Percentiles rank a stretch among this genome's conserved stretches.
phyloP scores from a whole-genome alignment of 352 stramenopile species.

The Peronospora tabacina region DNA sequence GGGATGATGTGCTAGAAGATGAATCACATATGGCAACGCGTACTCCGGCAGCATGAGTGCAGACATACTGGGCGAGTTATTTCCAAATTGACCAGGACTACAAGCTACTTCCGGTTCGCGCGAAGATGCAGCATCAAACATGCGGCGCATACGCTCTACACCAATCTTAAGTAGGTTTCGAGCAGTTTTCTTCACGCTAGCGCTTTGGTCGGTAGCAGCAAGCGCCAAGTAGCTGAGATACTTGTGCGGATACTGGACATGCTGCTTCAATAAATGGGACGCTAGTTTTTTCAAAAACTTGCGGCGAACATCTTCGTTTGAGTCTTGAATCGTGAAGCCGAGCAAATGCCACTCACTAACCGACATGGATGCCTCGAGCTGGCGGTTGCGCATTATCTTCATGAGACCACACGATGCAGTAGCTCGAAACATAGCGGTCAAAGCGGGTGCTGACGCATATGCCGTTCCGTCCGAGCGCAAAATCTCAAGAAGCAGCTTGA shows the following conservation, averaged over 20 bases:
- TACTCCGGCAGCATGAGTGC: constrained; percentile 83
- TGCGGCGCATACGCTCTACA: constrained; percentile 67
- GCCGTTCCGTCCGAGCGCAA: constrained; percentile 51
- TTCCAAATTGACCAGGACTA: constrained; percentile 8
- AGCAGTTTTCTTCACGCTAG: constrained; percentile 48
- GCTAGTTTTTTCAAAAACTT: constrained; percentile 74
- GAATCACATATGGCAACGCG: constrained; percentile 68
- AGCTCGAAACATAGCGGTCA: constrained; percentile 42
- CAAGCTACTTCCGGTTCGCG: constrained; percentile 14
- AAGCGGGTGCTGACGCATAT: constrained; percentile 30
- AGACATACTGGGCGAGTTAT: constrained; percentile 6
- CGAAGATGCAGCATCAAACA: constrained; percentile 51
- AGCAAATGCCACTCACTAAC: constrained; percentile 74
- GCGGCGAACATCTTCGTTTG: constrained; percentile 57
- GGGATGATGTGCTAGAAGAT: constrained; percentile 74
- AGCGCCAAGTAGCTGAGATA: constrained; percentile 74
- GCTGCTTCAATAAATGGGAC: constrained; percentile 56
- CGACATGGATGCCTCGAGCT: constrained; percentile 42
- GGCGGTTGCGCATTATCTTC: constrained; percentile 51
- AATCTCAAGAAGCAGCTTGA: constrained; percentile 50
- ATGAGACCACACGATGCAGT: constrained; percentile 49
- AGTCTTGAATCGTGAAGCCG: constrained; percentile 68
- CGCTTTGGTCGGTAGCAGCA: constrained; percentile 45
- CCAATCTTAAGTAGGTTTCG: constrained; percentile 40
- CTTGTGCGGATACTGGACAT: constrained; percentile 60